Evolutionary conservation across 345 rosid genomes (phyloP).

Genomic region (Bretschneidera sinensis): DNA sequence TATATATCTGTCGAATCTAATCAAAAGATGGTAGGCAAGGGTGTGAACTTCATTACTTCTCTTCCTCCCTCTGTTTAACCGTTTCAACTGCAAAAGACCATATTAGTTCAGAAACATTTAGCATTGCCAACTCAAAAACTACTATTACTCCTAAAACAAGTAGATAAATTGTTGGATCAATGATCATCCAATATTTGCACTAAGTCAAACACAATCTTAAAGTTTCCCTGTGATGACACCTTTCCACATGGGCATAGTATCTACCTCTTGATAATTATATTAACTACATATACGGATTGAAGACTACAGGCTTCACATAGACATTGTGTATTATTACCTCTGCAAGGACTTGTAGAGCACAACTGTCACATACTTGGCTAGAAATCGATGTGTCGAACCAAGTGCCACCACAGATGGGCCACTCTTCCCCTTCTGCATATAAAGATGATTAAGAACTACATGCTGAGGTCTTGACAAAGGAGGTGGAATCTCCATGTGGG

Average conservation of each 20-base stretch:
- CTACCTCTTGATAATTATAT: slow-evolving; percentile 15
- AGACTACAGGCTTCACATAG: slow-evolving; percentile 7
- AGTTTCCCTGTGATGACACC: slow-evolving; percentile 8
- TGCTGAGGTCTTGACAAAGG: slow-evolving; percentile 85
- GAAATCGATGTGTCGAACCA: slow-evolving; percentile 78
- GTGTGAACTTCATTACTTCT: no score
- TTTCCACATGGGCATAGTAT: slow-evolving; percentile 10
- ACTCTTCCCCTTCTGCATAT: slow-evolving; percentile 83
- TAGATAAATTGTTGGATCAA: neutral
- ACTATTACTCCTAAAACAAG: slow-evolving; percentile 9
- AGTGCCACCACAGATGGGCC: slow-evolving; percentile 88
- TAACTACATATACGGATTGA: slow-evolving; percentile 9
- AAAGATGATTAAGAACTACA: slow-evolving; percentile 90
- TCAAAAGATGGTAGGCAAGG: no score
- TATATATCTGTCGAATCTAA: no score
- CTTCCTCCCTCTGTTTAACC: no score
- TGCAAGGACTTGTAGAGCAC: slow-evolving; percentile 86
- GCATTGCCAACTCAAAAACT: slow-evolving; percentile 6
- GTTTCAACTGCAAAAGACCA: neutral
- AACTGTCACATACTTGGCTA: slow-evolving; percentile 84
- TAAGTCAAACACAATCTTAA: slow-evolving; percentile 15
- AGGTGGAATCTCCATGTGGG: slow-evolving; percentile 70
- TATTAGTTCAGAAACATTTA: no score
- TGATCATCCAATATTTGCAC: slow-evolving; percentile 16
- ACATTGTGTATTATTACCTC: slow-evolving; percentile 30